Evolutionary conservation across 2,329 filamentous ascomycete species (phyloP).

Genomic region (Endocalyx cinctus): DNA sequence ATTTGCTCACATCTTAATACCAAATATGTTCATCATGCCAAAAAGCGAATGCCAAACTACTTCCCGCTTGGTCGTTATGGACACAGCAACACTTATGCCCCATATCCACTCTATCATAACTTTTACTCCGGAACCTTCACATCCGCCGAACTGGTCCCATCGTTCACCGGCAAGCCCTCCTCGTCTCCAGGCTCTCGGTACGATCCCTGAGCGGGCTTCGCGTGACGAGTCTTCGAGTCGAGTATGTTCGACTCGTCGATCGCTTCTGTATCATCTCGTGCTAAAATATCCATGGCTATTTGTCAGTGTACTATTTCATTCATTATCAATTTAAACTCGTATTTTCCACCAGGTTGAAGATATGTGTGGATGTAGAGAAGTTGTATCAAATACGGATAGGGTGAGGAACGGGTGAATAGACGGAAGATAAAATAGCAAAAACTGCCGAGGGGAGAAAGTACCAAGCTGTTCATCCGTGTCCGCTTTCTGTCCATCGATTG

Average conservation of each 20-base stretch:
- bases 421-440: neutral
- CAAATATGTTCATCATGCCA: no score
- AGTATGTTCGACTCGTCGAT: constrained; percentile 34
- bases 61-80: no score
- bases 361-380: no score
- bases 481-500: constrained; percentile 24
- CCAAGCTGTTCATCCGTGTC: constrained; percentile 32
- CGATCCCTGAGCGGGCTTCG: constrained; percentile 15
- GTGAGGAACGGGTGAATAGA: neutral
- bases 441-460: constrained; percentile 13
- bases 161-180: constrained; percentile 19
- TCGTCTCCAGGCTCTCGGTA: constrained; percentile 33
- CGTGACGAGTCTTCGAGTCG: constrained; percentile 28
- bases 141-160: constrained; percentile 16
- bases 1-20: no score
- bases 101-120: no score
- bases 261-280: constrained; percentile 31
- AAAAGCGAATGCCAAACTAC: no score
- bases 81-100: no score
- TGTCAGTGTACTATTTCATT: no score
- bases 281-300: no score
- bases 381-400: neutral
- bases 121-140: constrained; percentile 1
- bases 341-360: no score
- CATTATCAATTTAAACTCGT: no score